Evolutionary conservation across 768 basidiomycete species (phyloP), one percentile per base, ranked within the genome.

Genomic region (Russula griseocarnosa): DNA sequence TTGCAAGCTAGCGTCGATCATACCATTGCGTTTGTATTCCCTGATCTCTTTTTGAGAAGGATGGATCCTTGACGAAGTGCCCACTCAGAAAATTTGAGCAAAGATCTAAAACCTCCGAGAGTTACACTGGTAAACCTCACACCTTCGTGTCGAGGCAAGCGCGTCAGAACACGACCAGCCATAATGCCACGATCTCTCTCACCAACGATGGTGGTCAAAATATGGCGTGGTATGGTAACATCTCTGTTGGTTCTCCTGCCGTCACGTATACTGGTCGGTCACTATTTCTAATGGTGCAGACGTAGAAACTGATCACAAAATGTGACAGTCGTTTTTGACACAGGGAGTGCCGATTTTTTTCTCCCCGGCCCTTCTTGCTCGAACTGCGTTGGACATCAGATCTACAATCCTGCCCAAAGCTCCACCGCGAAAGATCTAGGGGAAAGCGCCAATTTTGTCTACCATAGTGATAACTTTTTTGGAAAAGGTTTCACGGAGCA

Each of bases 381-480:
- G 44, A 46, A 20, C n/a, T 46, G 44, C 44, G 20, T 3, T 4
- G 44, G 20, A 46, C 44, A n/a, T 10, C 9, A 10, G 1, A n/a
- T 4, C n/a, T 46, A 46, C n/a, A 3, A 46, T n/a, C 44, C 44
- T 10, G 9, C 44, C n/a, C 7, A 3, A 0, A 46, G 44, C n/a
- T n/a, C 44, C n/a, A 9, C 20, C 44, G 7, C 44, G 44, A 46
- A 46, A 9, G 10, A 46, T 20, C 44, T 46, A n/a, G 2, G n/a
- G 9, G 10, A 0, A 20, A 14, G 14, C 13, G 0, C 36, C 36
- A 38, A 2, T 0, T 3, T 14, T 38, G 36, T 0, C 4, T 38
- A 38, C 36, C 3, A 3, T 38, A 13, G 0, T 0, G 44, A n/a
- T n/a, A 1, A n/a, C 1, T 8, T n/a, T 20, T 0, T 0, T 7